Conservation (phyloP, 2,329 filamentous ascomycete genomes). For the Emmonsia crescens region DNA sequence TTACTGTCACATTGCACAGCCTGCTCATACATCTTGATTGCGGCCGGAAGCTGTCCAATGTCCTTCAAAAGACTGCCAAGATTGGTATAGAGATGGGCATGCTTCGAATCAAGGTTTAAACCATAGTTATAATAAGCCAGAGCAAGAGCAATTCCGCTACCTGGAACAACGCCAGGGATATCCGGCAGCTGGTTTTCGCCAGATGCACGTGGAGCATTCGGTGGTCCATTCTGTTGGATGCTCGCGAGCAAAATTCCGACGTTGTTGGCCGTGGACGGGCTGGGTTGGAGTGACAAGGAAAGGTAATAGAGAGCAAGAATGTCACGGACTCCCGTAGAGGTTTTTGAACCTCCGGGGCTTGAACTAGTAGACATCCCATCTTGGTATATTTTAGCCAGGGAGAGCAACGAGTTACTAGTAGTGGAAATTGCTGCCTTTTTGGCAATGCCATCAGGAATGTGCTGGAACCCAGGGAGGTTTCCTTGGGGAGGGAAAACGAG, state of each 20-base stretch:
- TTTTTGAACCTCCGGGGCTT: conserved; percentile 44
- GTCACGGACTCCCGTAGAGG: conserved; percentile 70
- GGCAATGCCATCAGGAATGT: conserved; percentile 59
- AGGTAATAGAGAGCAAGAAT: conserved; percentile 93
- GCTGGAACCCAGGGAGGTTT: conserved; percentile 66
- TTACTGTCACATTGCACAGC: conserved; percentile 85
- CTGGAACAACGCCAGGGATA: conserved; percentile 70
- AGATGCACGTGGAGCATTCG: conserved; percentile 27
- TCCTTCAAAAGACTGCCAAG: conserved; percentile 91
- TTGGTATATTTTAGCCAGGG: conserved; percentile 94
- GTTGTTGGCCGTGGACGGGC: conserved; percentile 95
- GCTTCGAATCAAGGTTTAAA: conserved; percentile 69
- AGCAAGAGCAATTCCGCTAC: conserved; percentile 78
- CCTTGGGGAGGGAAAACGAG: conserved; percentile 69
- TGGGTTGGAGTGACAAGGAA: conserved; percentile 85
- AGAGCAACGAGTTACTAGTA: conserved; percentile 89
- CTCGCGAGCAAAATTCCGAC: conserved; percentile 94
- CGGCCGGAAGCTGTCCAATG: conserved; percentile 80
- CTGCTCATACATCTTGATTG: conserved; percentile 94
- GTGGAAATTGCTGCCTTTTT: conserved; percentile 77
- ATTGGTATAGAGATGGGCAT: conserved; percentile 95
- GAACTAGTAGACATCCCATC: conserved; percentile 77
- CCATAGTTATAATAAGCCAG: conserved; percentile 95
- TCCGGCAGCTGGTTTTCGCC: conserved; percentile 34
- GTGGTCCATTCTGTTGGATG: conserved; percentile 59